Evolutionary conservation across 2,329 filamentous ascomycete species (phyloP).

Genomic region (Sclerotinia spermophila): DNA sequence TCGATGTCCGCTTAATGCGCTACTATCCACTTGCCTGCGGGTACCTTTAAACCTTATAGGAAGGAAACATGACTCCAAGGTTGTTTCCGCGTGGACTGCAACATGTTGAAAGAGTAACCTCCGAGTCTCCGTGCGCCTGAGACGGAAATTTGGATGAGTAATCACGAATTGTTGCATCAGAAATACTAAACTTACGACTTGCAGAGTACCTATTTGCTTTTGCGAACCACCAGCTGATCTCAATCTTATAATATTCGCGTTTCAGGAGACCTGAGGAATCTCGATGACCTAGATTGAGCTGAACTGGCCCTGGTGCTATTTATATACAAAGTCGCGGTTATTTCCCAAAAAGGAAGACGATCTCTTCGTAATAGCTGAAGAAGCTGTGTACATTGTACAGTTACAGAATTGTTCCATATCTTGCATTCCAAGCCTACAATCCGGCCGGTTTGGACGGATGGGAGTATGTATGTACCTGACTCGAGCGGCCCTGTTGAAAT

Average conservation of each 20-base stretch:
- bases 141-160: not conserved
- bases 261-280: too few relatives aligned
- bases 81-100: not conserved
- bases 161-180: not conserved
- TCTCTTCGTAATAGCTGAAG: not conserved
- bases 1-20: not conserved
- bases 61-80: not conserved
- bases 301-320: not conserved
- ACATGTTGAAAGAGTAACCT: not conserved
- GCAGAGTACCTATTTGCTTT: too few relatives aligned
- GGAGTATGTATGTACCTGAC: not conserved
- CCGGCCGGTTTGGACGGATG: not conserved
- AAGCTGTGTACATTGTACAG: not conserved
- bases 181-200: too few relatives aligned
- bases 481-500: not conserved
- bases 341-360: not conserved
- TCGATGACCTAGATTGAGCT: too few relatives aligned
- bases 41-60: not conserved
- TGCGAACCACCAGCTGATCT: too few relatives aligned
- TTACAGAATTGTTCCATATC: not conserved
- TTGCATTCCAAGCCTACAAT: not conserved
- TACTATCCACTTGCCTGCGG: not conserved
- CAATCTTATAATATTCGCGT: too few relatives aligned
- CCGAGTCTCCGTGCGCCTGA: not conserved
- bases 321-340: not conserved